A percentile compares a stretch with the other conserved stretches of the same genome.
Evolutionary conservation across 371 early-diverging fungal species (phyloP).

Genomic region (Mucor indicus): DNA sequence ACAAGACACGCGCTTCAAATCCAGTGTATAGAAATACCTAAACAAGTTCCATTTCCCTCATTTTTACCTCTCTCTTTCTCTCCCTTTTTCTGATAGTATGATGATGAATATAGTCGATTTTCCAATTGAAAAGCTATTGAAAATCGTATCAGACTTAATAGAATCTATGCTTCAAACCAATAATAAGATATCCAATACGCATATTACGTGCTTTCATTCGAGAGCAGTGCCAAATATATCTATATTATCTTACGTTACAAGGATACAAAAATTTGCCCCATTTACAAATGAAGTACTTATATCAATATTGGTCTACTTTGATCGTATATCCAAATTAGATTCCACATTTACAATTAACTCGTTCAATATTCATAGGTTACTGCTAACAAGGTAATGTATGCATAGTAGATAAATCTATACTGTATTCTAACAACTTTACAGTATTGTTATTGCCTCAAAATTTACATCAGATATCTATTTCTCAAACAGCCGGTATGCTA

Average conservation of each 20-base stretch:
- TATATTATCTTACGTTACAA: conserved; percentile 56
- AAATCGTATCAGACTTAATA: conserved; percentile 44
- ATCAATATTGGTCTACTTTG: conserved; percentile 78
- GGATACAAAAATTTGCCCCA: conserved; percentile 72
- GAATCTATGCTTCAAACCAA: conserved; percentile 54
- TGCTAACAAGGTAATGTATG: conserved; percentile 54
- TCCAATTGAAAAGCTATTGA: conserved; percentile 32
- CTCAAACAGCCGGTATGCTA: conserved; percentile 68
- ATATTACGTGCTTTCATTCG: conserved; percentile 74
- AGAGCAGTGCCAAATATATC: conserved; percentile 71
- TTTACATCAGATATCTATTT: conserved; percentile 79
- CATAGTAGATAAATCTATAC: background rate
- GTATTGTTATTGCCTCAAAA: conserved; percentile 73
- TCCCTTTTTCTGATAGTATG: too few relatives aligned
- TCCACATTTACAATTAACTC: conserved; percentile 55
- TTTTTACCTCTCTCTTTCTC: too few relatives aligned
- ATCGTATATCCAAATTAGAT: conserved; percentile 59
- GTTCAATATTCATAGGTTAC: conserved; percentile 74
- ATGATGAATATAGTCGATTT: conserved; percentile 42
- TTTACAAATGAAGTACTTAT: conserved; percentile 71
- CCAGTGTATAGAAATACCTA: too few relatives aligned
- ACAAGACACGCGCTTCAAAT: too few relatives aligned
- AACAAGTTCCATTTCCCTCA: too few relatives aligned
- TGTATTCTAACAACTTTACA: too few relatives aligned
- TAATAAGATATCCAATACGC: conserved; percentile 59